Conservation (phyloP, 2,329 filamentous ascomycete species). For the Sphaerostilbella broomeana region DNA sequence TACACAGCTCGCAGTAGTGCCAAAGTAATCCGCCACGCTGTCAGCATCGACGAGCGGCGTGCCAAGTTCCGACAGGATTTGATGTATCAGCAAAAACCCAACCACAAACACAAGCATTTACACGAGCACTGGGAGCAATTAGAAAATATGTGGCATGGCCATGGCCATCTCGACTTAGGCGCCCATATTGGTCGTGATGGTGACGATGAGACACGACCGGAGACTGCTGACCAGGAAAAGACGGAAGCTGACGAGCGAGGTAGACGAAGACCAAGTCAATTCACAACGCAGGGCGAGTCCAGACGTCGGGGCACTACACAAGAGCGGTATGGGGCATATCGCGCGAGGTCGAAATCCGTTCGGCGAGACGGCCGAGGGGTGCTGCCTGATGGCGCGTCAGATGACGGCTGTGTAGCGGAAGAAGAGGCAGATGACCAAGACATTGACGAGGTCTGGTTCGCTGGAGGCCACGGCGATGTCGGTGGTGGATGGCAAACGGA, state of each 20-base stretch:
- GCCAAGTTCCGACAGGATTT: slow-evolving; percentile 68
- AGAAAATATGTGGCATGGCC: no score
- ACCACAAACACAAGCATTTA: slow-evolving; percentile 17
- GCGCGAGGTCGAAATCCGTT: slow-evolving; percentile 31
- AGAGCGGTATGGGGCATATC: slow-evolving; percentile 33
- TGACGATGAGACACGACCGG: not conserved
- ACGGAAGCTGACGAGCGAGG: slow-evolving; percentile 2
- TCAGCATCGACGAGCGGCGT: slow-evolving; percentile 63
- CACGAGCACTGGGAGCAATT: slow-evolving; percentile 12
- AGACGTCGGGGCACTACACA: slow-evolving; percentile 9
- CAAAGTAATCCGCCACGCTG: slow-evolving; percentile 60
- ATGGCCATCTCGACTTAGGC: no score
- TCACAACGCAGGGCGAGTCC: slow-evolving; percentile 13
- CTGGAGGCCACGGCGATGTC: slow-evolving; percentile 71
- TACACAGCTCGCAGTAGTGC: slow-evolving; percentile 55
- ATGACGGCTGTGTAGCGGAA: slow-evolving; percentile 1
- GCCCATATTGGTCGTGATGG: not conserved
- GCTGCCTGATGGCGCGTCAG: not conserved
- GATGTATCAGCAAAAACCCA: slow-evolving; percentile 45
- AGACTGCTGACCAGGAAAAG: not conserved
- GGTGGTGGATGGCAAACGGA: slow-evolving; percentile 67
- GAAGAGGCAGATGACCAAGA: slow-evolving; percentile 51
- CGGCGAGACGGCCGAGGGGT: slow-evolving; percentile 22
- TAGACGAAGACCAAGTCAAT: slow-evolving; percentile 8
- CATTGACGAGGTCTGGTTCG: slow-evolving; percentile 75